Evolutionary conservation across 306 rosid species (phyloP), one percentile per base, ranked within the genome.

Genomic region (Rosa persica): DNA sequence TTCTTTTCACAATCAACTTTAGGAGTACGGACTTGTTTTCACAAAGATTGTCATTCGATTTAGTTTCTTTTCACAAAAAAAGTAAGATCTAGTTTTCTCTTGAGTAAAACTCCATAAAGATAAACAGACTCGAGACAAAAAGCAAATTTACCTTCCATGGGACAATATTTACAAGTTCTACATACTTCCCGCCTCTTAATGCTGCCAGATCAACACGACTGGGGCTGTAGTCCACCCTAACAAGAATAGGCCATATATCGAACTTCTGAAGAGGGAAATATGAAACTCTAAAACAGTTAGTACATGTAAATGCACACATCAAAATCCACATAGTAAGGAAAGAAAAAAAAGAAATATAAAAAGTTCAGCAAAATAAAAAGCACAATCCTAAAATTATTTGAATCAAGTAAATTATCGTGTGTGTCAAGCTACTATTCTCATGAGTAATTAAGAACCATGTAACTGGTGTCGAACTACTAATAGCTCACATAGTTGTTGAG

Each of bases 221-320:
- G 17, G 99, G 99, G 86, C 87, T 87, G 89, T 95, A 95, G 87
- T 95, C 99, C 83, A 95, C 93, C 80, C 96, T 95, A 76, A 95
- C 79, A 83, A 92, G 81, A 75, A 90, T 81, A 70, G 99, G 95
- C 87, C 92, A 72, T 84, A 95, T 90, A 75, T 95, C 97, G 67
- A 95, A 86, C 66, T 87, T 95, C 99, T 95, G 98, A 78, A 92
- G 85, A 58, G 76, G 81, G 77, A 78, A 12, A 78, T 72, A 89
- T 52, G 60, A 84, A 81, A 70, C 72, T 40, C 6, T 68, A 81
- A 81, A 73, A 70, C 66, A 77, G 51, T 83, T 54, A 82, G 82
- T 65, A 70, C n/a, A 55, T 16, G 43, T 48, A 74, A 16, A 16
- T 58, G 30, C 17, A 34, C 43, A 22, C 25, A 38, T 52, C n/a